Base-by-base conservation (phyloP, 164 flowering plant species). In the Buxus sempervirens region DNA sequence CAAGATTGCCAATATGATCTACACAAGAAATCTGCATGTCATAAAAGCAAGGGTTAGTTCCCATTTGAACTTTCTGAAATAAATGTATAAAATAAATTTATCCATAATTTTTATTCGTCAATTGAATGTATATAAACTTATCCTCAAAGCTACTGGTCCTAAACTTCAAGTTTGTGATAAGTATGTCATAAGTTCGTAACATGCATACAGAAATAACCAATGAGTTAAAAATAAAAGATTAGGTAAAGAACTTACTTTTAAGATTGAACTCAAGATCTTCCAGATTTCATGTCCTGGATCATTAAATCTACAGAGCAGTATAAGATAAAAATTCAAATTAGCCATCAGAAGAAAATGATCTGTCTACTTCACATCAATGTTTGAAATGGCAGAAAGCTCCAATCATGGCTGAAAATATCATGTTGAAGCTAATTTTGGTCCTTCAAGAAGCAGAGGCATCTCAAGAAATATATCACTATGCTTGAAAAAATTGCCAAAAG, bases 1-100 rank as follows among this genome's bases (percentile, higher is more conserved):
- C 65, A 67, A 76, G 65, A 54, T 72, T 72, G 18, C 75, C 79
- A 57, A 82, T 68, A 63, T 65, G 24, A 42, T 12, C 10, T 8
- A 62, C 27, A 58, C 51, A 28, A 24, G 42, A 59, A 49, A 54
- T 16, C 82, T 80, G 82, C 8, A 63, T 63, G 48, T 51, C 69
- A 0, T 18, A 24, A 57, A 42, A 51, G 22, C 51, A 10, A 45
- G 12, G 12, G 18, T 45, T 6, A 45, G 51, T 15, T 15, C 21
- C 14, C 26, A 27, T n/a, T 13, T 12, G 28, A 25, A 58, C 5
- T 22, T 21, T 5, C 10, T 62, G 28, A 22, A 62, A 41, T 42
- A 42, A 25, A 41, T 22, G 22, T 27, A 41, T 1, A 22, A 20
- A 4, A 12, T 26, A 21, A n/a, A n/a, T n/a, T n/a, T n/a, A n/a